phyloP scores from a whole-genome alignment of 768 basidiomycete genomes.

The Mycena galopus region DNA sequence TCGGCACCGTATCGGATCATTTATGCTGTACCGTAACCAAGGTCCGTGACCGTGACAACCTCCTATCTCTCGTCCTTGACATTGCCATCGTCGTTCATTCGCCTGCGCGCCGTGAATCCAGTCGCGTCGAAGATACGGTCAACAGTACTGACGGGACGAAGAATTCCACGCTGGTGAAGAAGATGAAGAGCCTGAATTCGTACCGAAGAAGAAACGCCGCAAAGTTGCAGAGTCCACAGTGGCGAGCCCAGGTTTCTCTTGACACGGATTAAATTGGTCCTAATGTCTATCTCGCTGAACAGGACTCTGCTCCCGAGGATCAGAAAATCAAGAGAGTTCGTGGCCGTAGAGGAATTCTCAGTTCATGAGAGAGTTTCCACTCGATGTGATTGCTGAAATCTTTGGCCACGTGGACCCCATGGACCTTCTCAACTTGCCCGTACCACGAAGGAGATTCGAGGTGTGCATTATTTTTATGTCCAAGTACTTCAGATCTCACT shows the following conservation, averaged over 20 bases:
- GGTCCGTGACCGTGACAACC: neutral
- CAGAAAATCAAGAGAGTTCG: constrained; percentile 25
- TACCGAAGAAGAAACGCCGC: constrained; percentile 23
- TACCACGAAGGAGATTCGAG: constrained; percentile 55
- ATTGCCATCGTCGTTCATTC: constrained; percentile 27
- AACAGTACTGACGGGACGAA: neutral
- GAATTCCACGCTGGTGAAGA: neutral
- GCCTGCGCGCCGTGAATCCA: neutral
- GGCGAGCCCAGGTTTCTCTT: neutral
- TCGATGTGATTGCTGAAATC: constrained; percentile 56
- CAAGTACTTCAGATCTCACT: neutral
- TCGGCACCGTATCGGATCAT: no score
- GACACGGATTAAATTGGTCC: no score
- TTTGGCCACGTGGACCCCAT: constrained; percentile 56
- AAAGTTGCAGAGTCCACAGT: constrained; percentile 12
- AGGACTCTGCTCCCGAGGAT: neutral
- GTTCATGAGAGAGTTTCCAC: constrained; percentile 37
- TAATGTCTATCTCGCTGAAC: neutral
- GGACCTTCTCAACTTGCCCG: constrained; percentile 62
- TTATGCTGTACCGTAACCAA: no score
- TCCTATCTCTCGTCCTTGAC: neutral
- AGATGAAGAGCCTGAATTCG: constrained; percentile 17
- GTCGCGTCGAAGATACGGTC: neutral
- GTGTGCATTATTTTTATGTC: neutral
- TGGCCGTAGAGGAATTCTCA: constrained; percentile 23